phyloP scores from a whole-genome alignment of 1,284 basidiomycete species.

The Trichosporon inkin region DNA sequence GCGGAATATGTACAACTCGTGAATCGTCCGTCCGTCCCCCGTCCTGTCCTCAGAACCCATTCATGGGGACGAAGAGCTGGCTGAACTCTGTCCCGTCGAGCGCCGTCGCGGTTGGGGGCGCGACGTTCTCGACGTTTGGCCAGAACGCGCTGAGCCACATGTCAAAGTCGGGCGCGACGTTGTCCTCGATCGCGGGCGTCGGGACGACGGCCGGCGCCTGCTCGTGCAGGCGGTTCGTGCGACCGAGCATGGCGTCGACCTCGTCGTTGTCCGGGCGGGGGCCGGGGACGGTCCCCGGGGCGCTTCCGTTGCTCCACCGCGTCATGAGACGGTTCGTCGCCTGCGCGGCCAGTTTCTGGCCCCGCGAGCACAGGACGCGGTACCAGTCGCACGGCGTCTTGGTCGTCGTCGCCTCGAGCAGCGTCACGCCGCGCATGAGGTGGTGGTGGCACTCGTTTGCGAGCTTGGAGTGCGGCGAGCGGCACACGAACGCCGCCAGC shows the following conservation, averaged over 20 bases:
- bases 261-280: background rate
- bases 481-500: constrained; percentile 1
- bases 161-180: background rate
- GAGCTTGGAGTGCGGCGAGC: background rate
- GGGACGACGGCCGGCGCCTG: background rate
- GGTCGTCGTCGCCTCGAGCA: background rate
- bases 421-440: constrained; percentile 4
- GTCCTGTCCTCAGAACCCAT: background rate
- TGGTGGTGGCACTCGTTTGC: constrained; percentile 6
- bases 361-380: background rate
- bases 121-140: constrained; percentile 2
- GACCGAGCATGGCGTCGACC: constrained; percentile 3
- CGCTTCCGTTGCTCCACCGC: background rate
- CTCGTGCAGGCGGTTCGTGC: constrained; percentile 3
- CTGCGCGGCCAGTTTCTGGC: background rate
- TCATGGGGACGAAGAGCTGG: constrained; percentile 6
- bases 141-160: constrained; percentile 4
- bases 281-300: background rate
- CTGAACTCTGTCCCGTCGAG: constrained; percentile 1
- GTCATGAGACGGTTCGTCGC: constrained; percentile 1
- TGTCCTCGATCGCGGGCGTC: background rate
- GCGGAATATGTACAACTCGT: background rate
- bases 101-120: background rate
- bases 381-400: constrained; percentile 5
- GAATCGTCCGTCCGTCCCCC: background rate